Evolutionary conservation across 2,329 filamentous ascomycete genomes (phyloP), one percentile per base, ranked within the genome.

Genomic region (Simplicillium sp.): DNA sequence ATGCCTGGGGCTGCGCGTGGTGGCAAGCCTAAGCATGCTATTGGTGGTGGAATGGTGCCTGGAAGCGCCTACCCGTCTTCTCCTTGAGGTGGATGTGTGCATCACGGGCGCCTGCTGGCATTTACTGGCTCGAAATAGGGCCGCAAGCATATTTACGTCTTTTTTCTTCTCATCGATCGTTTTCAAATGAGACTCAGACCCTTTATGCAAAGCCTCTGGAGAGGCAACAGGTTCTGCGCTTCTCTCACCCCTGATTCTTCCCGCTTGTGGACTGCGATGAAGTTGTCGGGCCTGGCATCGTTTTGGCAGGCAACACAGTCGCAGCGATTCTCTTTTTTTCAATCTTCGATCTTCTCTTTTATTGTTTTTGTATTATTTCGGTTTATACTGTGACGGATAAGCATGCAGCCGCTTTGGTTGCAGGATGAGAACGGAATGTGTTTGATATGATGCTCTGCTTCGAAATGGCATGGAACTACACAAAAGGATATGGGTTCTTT

Each of bases 1-100:
- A 59, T 96, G 20, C 82, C 80, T 1, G 63, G 62, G 16, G 57
- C 31, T n/a, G 7, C 51, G 37, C 62, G 65, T 39, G 55, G 55
- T 15, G 53, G 53, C 8, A 44, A 40, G 36, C 48, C 29, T 44
- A 46, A 36, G 38, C 47, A 16, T 42, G 49, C 36, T 49, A 57
- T 17, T 55, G 51, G 37, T 57, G 55, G 11, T 56, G 67, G 68
- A 28, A 68, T 75, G 65, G 65, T 73, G 38, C 73, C 73, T 5
- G 67, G 67, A 33, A 71, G 71, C 46, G 68, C 73, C 14, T 78
- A 77, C 49, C 72, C 73, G 25, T 46, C 52, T 33, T 56, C 57
- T 34, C 46, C 50, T 6, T 25, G 20, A 25, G 17, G 48, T 61
- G 48, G 57, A 18, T 39, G 43, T 40, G 42, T 38, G 42, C 36